Evolutionary conservation across 129 eudicot genomes (phyloP).

Genomic region (Chrysanthemum seticuspe): DNA sequence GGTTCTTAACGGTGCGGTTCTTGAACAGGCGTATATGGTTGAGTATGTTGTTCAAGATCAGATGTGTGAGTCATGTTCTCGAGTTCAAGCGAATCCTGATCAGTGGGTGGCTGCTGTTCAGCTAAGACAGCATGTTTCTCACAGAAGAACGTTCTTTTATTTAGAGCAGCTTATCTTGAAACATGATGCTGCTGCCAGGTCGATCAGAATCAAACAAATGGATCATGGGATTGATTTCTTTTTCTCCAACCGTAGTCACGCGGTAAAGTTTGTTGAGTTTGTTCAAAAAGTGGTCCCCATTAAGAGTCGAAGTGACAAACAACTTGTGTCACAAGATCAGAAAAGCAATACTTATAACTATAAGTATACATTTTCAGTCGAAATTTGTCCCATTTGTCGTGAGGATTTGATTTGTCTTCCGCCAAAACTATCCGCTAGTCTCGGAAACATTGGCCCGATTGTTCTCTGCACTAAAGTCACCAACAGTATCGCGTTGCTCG

Average conservation of each 20-base stretch:
- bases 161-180: constrained; percentile 66
- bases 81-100: constrained; percentile 68
- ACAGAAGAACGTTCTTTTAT: constrained; percentile 66
- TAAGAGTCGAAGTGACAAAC: constrained; percentile 48
- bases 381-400: constrained; percentile 63
- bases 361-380: constrained; percentile 63
- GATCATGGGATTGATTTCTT: constrained; percentile 68
- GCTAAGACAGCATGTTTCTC: constrained; percentile 62
- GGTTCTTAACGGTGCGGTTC: constrained; percentile 55
- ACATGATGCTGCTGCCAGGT: constrained; percentile 62
- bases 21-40: constrained; percentile 52
- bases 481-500: constrained; percentile 38
- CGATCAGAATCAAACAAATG: constrained; percentile 61
- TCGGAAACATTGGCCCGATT: constrained; percentile 62
- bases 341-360: constrained; percentile 56
- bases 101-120: constrained; percentile 56
- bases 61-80: constrained; percentile 62
- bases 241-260: constrained; percentile 60
- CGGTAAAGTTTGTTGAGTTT: constrained; percentile 61
- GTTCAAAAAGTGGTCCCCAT: constrained; percentile 53
- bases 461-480: constrained; percentile 63
- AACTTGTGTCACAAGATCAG: constrained; percentile 63
- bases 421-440: constrained; percentile 40
- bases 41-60: constrained; percentile 70
- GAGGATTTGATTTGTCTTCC: constrained; percentile 71